phyloP scores from a whole-genome alignment of 768 basidiomycete genomes.

The Hemileccinum impolitum region DNA sequence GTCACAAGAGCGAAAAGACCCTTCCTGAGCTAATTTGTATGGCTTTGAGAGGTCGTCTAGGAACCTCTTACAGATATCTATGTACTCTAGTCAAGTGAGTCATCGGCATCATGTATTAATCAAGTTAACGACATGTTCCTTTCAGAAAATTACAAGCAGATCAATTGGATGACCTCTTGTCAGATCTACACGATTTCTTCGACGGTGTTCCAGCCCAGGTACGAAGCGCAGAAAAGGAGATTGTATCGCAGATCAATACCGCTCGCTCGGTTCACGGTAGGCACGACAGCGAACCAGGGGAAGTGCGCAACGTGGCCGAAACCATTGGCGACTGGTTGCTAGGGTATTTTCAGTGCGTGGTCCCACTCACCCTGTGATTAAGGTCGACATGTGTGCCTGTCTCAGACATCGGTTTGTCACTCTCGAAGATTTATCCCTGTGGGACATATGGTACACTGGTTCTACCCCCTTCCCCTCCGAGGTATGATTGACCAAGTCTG shows the following conservation, averaged over 20 bases:
- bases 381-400: not conserved
- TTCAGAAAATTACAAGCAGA: constrained; percentile 40
- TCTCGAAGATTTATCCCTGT: constrained; percentile 51
- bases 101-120: not conserved
- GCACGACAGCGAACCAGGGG: constrained; percentile 16
- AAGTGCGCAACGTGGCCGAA: constrained; percentile 18
- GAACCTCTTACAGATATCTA: constrained; percentile 43
- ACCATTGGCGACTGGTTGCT: constrained; percentile 48
- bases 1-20: constrained; percentile 37
- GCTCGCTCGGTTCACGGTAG: constrained; percentile 20
- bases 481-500: constrained; percentile 34
- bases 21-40: constrained; percentile 43
- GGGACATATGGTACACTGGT: constrained; percentile 76
- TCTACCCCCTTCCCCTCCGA: constrained; percentile 62
- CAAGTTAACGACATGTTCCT: constrained; percentile 14
- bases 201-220: constrained; percentile 29
- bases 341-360: constrained; percentile 46
- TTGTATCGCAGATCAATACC: constrained; percentile 23
- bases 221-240: constrained; percentile 34
- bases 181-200: constrained; percentile 39
- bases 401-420: constrained; percentile 42
- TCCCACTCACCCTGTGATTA: not conserved
- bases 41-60: constrained; percentile 42
- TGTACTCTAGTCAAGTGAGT: constrained; percentile 48
- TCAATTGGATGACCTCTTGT: constrained; percentile 38